Evolutionary conservation across 2,329 filamentous ascomycete genomes (phyloP), one percentile per base, ranked within the genome.

Genomic region (Canariomyces notabilis): DNA sequence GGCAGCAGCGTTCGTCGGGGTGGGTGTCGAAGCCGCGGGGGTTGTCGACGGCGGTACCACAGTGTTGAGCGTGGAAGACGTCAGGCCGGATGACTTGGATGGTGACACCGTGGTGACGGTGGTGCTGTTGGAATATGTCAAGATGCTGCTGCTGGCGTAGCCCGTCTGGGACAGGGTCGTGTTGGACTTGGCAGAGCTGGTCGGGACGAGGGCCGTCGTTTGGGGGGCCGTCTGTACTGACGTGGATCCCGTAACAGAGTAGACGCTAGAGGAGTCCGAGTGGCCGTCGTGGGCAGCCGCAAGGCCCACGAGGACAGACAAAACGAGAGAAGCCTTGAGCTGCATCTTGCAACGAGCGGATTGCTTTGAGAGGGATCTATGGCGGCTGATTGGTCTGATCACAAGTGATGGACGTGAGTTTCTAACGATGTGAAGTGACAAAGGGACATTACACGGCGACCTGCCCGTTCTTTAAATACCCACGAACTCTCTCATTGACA

Each of bases 231-330:
- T n/a, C n/a, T n/a, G n/a, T n/a, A n/a, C 22, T 23, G 35, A 26
- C n/a, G 43, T 40, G 23, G 33, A 12, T 16, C 1, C 37, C 26
- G 18, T 44, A 16, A 21, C 36, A 16, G 21, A 40, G 32, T 26
- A n/a, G 7, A 19, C 35, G 32, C 37, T 31, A 7, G n/a, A 26
- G 36, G 7, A 16, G 22, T 23, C 7, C 23, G 34, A 38, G 32
- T 41, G 18, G 37, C 36, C 35, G 4, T 48, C 41, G n/a, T 52
- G 22, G 23, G 55, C 52, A 1, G 42, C 19, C 37, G 49, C 46
- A 5, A 55, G 21, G 42, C 40, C 43, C 16, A 48, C 31, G 20
- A 57, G 43, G 36, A 50, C 38, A 5, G 55, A 46, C 43, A 59
- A 37, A 45, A 55, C 3, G 49, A 58, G 44, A 18, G 49, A 44